These are phyloP conservation scores for Primulina tabacum DNA, from an alignment of 257 asterid species.

Conservation along the genomic window DNA sequence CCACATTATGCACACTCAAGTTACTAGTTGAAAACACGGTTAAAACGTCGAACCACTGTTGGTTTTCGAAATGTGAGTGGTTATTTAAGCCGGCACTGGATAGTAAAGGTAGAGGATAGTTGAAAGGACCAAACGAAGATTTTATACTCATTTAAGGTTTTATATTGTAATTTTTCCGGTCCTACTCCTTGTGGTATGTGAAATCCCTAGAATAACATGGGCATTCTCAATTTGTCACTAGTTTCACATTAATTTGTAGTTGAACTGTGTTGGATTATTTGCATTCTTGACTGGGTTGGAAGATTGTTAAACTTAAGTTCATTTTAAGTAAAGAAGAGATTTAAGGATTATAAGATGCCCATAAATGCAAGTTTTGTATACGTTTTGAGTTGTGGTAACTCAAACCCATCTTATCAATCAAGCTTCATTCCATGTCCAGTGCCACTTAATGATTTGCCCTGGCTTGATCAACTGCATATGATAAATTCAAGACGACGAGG, in stretches of 20 bases:
- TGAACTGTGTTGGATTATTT: slow-evolving; percentile 7
- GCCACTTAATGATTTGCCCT: not conserved
- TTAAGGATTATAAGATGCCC: not conserved
- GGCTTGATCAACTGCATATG: not conserved
- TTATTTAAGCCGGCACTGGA: slow-evolving; percentile 15
- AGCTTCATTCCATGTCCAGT: not conserved
- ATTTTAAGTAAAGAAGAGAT: slow-evolving; percentile 4
- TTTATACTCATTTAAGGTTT: not conserved
- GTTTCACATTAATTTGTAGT: not conserved
- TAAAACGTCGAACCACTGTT: not conserved
- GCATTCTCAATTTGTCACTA: not conserved
- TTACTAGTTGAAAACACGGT: not conserved
- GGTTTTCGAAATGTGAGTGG: slow-evolving; percentile 6
- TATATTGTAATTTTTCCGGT: slow-evolving; percentile 2
- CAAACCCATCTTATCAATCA: not conserved
- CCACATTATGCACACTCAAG: not conserved
- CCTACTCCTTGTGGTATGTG: not conserved
- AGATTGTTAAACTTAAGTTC: not conserved
- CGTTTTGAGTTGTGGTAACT: not conserved
- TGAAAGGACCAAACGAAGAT: not conserved
- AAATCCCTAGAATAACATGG: not conserved
- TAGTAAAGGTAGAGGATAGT: slow-evolving; percentile 1
- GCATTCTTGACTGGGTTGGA: not conserved
- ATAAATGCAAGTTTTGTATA: not conserved
- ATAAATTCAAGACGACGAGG: not conserved